Percentiles rank a stretch among this genome's conserved stretches.
Evolutionary conservation across 148 eudicot genomes (phyloP).

Genomic region (Camellia lanceoleosa): DNA sequence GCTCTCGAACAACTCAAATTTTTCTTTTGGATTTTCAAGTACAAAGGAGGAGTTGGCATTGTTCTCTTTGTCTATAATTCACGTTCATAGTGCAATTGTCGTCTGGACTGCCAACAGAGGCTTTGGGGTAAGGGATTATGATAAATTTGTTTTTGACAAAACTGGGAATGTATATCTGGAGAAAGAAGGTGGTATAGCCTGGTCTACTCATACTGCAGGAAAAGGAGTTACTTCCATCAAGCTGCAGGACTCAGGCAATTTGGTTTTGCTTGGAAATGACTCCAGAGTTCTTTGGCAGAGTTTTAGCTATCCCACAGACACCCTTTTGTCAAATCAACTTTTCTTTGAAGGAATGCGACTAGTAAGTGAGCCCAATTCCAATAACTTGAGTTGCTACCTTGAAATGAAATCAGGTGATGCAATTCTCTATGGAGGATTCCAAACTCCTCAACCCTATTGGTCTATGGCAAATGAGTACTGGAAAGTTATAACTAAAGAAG

Average conservation of each 20-base stretch:
- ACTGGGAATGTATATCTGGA: conserved; percentile 2
- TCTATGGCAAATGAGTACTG: not conserved
- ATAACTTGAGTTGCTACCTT: conserved; percentile 2
- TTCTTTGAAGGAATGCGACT: conserved; percentile 7
- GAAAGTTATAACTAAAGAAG: not conserved
- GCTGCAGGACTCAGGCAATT: not conserved
- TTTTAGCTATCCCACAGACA: not conserved
- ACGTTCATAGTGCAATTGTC: not conserved
- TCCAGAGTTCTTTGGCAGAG: conserved; percentile 3
- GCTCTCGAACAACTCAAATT: not conserved
- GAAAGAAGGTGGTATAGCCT: not conserved
- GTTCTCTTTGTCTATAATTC: not conserved
- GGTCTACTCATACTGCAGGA: not conserved
- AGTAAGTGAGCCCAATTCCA: not conserved
- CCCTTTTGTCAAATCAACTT: not conserved
- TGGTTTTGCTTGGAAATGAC: not conserved
- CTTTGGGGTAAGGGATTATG: not conserved
- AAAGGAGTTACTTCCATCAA: not conserved
- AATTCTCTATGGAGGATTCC: conserved; percentile 6
- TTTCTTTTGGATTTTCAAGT: not conserved
- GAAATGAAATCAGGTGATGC: conserved; percentile 3
- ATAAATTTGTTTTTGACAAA: conserved; percentile 6
- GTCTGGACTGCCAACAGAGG: conserved; percentile 10
- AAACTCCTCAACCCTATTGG: conserved; percentile 9
- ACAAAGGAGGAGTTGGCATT: not conserved